Evolutionary conservation across 208 protist species (phyloP).

Genomic region (Novymonas esmeraldas): DNA sequence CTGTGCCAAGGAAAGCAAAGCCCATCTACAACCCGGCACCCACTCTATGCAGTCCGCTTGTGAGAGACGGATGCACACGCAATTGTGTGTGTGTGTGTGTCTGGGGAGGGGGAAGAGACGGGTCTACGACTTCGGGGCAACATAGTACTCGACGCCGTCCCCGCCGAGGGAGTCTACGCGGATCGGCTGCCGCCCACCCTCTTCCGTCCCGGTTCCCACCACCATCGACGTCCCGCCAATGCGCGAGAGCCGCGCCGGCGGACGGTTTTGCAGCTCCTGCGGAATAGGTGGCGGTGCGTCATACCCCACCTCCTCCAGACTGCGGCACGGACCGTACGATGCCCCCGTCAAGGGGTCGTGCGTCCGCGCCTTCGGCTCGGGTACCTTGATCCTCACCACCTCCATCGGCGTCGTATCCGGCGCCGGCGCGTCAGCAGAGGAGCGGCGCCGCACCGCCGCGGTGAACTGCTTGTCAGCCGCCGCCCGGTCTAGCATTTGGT

Average conservation of each 20-base stretch:
- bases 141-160: slow-evolving; percentile 57
- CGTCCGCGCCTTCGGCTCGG: slow-evolving; percentile 52
- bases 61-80: too few relatives aligned
- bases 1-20: too few relatives aligned
- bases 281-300: slow-evolving; percentile 74
- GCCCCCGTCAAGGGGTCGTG: slow-evolving; percentile 66
- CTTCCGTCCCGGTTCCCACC: slow-evolving; percentile 72
- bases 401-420: slow-evolving; percentile 60
- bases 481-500: slow-evolving; percentile 67
- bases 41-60: background rate
- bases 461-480: slow-evolving; percentile 45
- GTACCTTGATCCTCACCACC: slow-evolving; percentile 76
- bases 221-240: slow-evolving; percentile 85
- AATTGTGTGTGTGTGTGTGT: too few relatives aligned
- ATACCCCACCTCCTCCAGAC: slow-evolving; percentile 85
- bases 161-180: slow-evolving; percentile 53
- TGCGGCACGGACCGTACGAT: slow-evolving; percentile 73
- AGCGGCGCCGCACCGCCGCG: slow-evolving; percentile 37
- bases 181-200: slow-evolving; percentile 57
- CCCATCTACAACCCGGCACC: background rate
- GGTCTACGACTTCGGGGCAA: slow-evolving; percentile 31
- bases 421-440: slow-evolving; percentile 14
- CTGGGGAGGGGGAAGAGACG: background rate
- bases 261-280: slow-evolving; percentile 63
- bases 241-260: slow-evolving; percentile 51